Evolutionary conservation across 192 early-diverging fungal species (phyloP).

Genomic region (Rhizophlyctis rosea): DNA sequence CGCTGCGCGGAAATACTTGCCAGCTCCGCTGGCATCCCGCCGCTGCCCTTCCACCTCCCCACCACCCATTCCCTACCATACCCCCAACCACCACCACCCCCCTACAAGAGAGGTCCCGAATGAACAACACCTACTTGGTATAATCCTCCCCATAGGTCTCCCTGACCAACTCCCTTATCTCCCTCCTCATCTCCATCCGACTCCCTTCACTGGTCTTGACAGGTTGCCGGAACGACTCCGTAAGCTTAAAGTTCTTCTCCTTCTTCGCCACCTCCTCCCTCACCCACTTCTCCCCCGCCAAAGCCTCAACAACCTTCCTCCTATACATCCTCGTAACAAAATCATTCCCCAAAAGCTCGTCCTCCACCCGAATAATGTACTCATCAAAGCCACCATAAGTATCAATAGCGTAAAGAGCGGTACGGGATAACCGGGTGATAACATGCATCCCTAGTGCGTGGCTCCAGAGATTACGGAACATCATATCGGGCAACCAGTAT

Average conservation of each 20-base stretch:
- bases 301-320: conserved; percentile 20
- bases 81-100: no score
- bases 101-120: no score
- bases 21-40: no score
- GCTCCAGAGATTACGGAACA: conserved; percentile 43
- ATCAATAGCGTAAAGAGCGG: conserved; percentile 41
- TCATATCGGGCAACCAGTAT: conserved; percentile 43
- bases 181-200: no score
- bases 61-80: no score
- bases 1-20: no score
- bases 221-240: no score
- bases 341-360: no score
- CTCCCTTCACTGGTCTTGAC: no score
- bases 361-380: conserved; percentile 38
- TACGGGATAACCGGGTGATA: conserved; percentile 37
- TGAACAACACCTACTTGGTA: conserved; percentile 20
- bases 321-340: conserved; percentile 30
- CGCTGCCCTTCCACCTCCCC: no score
- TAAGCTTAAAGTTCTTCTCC: no score
- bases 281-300: conserved; percentile 3
- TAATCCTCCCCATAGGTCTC: conserved; percentile 39
- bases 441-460: conserved; percentile 48
- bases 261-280: background rate
- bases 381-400: conserved; percentile 50
- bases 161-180: conserved; percentile 17